Evolutionary conservation across 2,329 filamentous ascomycete genomes (phyloP).

Genomic region (Colletotrichum falcatum): DNA sequence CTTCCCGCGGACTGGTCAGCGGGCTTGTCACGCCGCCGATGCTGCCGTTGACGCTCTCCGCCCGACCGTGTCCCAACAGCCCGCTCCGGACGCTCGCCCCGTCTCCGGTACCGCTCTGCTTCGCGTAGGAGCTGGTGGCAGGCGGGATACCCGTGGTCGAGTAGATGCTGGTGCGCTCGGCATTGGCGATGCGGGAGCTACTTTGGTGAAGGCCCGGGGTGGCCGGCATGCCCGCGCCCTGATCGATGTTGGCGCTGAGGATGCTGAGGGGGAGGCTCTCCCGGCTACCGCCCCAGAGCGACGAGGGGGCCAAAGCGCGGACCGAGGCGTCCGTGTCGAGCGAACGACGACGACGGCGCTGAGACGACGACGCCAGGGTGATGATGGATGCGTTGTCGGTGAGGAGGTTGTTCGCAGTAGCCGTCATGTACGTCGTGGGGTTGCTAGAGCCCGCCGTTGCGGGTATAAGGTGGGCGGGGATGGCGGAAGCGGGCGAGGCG

Average conservation of each 20-base stretch:
- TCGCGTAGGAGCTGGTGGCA: conserved; percentile 80
- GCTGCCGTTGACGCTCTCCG: conserved; percentile 85
- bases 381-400: conserved; percentile 90
- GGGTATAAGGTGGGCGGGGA: conserved; percentile 76
- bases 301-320: conserved; percentile 84
- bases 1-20: conserved; percentile 68
- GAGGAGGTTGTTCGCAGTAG: conserved; percentile 83
- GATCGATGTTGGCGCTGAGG: conserved; percentile 77
- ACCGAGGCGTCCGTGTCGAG: conserved; percentile 90
- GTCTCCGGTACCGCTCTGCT: conserved; percentile 69
- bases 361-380: conserved; percentile 85
- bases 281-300: conserved; percentile 83
- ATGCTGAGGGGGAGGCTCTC: conserved; percentile 85
- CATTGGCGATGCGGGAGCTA: conserved; percentile 48
- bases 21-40: conserved; percentile 73
- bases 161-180: conserved; percentile 85
- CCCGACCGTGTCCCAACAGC: conserved; percentile 78
- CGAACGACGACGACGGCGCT: conserved; percentile 80
- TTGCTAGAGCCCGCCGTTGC: conserved; percentile 58
- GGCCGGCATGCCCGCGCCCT: conserved; percentile 53
- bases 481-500: conserved; percentile 75
- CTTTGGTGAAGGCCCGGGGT: conserved; percentile 67
- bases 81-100: conserved; percentile 84
- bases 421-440: conserved; percentile 80
- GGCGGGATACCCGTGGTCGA: conserved; percentile 77